Percentiles rank a stretch among this genome's conserved stretches.
These are phyloP conservation scores for Rutstroemia sp. DNA, from an alignment of 2,329 filamentous ascomycete genomes.

Conservation along the genomic window DNA sequence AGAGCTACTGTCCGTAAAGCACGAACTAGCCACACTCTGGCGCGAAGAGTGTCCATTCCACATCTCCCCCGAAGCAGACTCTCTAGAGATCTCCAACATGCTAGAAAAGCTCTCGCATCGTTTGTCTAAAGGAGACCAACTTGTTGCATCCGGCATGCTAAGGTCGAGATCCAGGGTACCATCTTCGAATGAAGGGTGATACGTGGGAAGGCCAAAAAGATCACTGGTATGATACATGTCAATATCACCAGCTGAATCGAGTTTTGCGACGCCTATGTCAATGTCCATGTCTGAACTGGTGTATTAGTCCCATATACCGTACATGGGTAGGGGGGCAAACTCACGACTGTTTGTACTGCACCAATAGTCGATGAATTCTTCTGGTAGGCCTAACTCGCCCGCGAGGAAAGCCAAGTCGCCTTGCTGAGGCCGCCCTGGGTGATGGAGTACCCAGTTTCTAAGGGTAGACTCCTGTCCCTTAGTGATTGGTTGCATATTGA, in stretches of 20 bases:
- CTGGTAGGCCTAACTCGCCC: constrained; percentile 13
- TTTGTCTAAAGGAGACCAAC: neutral
- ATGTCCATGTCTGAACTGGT: neutral
- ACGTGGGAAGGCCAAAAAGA: neutral
- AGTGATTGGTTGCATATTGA: constrained; percentile 12
- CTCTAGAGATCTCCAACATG: neutral
- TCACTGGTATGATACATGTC: neutral
- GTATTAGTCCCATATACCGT: neutral
- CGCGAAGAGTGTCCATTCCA: neutral
- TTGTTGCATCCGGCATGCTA: neutral
- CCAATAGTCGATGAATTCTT: constrained; percentile 16
- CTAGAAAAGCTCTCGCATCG: neutral
- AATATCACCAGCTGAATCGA: neutral
- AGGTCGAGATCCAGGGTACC: neutral
- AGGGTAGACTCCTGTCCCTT: constrained; percentile 15
- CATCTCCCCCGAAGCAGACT: neutral
- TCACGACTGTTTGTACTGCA: constrained; percentile 10
- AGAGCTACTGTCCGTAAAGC: constrained; percentile 9
- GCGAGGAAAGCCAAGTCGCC: constrained; percentile 10
- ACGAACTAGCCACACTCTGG: neutral
- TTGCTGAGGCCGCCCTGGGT: constrained; percentile 10
- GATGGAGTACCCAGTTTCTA: constrained; percentile 10
- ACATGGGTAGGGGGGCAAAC: neutral
- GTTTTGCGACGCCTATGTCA: neutral
- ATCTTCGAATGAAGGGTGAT: neutral